Conservation (phyloP, 176 grass and related monocot species). For the Thalia dealbata region DNA sequence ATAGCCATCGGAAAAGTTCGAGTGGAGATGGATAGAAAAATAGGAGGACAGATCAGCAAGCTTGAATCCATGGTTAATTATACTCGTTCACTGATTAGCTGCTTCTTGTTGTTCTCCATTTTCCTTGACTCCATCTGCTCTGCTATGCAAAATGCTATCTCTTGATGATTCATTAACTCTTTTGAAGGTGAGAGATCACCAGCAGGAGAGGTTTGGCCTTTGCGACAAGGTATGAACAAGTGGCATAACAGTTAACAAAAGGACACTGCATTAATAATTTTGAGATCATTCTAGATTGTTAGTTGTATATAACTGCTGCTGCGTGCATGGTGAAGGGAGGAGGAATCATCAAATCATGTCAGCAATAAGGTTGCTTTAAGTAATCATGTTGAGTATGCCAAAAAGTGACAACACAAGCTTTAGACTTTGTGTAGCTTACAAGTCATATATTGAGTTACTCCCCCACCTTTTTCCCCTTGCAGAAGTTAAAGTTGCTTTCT, state of each 20-base stretch:
- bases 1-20: slow-evolving; percentile 59
- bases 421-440: too few species aligned
- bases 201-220: slow-evolving; percentile 57
- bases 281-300: too few species aligned
- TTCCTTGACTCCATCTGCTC: neutral
- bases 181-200: slow-evolving; percentile 56
- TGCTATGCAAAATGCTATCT: neutral
- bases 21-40: slow-evolving; percentile 72
- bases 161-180: neutral
- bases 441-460: too few species aligned
- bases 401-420: too few species aligned
- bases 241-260: neutral
- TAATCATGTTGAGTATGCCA: too few species aligned
- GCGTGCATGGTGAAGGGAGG: too few species aligned
- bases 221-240: slow-evolving; percentile 44
- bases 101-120: neutral
- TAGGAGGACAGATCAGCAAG: slow-evolving; percentile 53
- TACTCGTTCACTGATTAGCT: neutral
- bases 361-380: too few species aligned
- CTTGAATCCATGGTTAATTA: slow-evolving; percentile 43
- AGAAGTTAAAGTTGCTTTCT: too few species aligned
- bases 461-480: too few species aligned
- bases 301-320: too few species aligned
- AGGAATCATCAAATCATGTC: too few species aligned
- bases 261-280: too few species aligned